These are phyloP conservation scores for Tolypocladium paradoxum DNA, from an alignment of 2,329 filamentous ascomycete genomes.

Conservation along the genomic window DNA sequence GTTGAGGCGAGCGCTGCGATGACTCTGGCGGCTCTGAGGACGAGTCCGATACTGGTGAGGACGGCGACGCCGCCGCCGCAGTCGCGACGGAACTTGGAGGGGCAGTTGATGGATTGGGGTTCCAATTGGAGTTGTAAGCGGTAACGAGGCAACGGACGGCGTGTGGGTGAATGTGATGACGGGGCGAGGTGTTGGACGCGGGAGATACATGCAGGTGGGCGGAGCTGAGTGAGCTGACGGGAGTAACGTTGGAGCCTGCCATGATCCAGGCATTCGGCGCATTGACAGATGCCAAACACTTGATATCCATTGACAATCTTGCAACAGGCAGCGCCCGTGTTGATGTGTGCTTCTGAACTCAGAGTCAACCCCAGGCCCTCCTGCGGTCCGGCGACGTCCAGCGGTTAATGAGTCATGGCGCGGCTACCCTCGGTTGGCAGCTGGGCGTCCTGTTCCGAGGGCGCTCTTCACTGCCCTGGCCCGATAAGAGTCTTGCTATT, in stretches of 20 bases:
- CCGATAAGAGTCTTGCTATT: no score
- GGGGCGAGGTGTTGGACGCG: neutral
- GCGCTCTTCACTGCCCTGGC: neutral
- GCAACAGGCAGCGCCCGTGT: neutral
- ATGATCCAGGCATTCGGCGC: neutral
- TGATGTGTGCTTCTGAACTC: neutral
- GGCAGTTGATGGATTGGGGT: conserved; percentile 10
- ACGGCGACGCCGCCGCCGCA: neutral
- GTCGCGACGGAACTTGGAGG: conserved; percentile 1
- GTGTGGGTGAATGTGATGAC: neutral
- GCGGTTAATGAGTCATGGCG: neutral
- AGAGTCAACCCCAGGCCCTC: neutral
- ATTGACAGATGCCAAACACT: neutral
- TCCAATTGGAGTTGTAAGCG: conserved; percentile 9
- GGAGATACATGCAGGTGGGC: neutral
- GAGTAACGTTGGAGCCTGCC: neutral
- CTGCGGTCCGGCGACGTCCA: neutral
- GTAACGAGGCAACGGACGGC: neutral
- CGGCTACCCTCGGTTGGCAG: neutral
- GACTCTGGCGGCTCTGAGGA: conserved; percentile 12
- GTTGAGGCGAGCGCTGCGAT: conserved; percentile 5
- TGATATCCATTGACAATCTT: neutral
- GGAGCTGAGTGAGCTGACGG: neutral
- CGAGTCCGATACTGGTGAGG: conserved; percentile 7
- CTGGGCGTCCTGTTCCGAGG: neutral